Percentiles rank a stretch among this genome's conserved stretches.
These are phyloP conservation scores for Mortierella sp. DNA, from an alignment of 371 early-diverging fungal species.

Conservation along the genomic window DNA sequence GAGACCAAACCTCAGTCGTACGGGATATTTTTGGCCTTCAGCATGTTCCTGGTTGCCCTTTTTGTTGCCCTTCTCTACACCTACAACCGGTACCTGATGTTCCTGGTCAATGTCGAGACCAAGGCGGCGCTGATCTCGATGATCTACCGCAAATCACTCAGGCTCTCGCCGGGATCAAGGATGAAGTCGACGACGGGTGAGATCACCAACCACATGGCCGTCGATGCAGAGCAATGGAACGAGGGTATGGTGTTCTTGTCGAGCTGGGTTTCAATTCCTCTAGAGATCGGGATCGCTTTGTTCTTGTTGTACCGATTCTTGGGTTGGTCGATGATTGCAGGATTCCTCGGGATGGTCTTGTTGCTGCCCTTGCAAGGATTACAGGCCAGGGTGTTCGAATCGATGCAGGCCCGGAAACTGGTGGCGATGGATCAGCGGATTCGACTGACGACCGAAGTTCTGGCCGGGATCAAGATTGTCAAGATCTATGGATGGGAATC, in stretches of 20 bases:
- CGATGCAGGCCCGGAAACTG: slow-evolving; percentile 9
- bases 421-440: slow-evolving; percentile 18
- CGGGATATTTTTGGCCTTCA: slow-evolving; percentile 31
- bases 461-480: slow-evolving; percentile 24
- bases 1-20: slow-evolving; percentile 27
- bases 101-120: slow-evolving; percentile 22
- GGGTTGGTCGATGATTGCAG: slow-evolving; percentile 25
- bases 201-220: slow-evolving; percentile 45
- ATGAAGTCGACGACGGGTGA: slow-evolving; percentile 26
- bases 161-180: slow-evolving; percentile 34
- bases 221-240: slow-evolving; percentile 42
- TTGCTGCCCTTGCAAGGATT: slow-evolving; percentile 16
- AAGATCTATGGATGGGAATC: slow-evolving; percentile 30
- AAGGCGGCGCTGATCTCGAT: slow-evolving; percentile 33
- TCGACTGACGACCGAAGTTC: slow-evolving; percentile 24
- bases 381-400: slow-evolving; percentile 11
- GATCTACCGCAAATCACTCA: slow-evolving; percentile 41
- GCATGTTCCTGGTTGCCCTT: slow-evolving; percentile 29
- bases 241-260: slow-evolving; percentile 27
- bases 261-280: slow-evolving; percentile 33
- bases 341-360: slow-evolving; percentile 15
- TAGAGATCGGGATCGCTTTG: slow-evolving; percentile 12
- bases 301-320: slow-evolving; percentile 8
- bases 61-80: slow-evolving; percentile 30
- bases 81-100: slow-evolving; percentile 47